Percentiles rank a stretch among this genome's conserved stretches.
These are phyloP conservation scores for Spizellomyces punctatus DNA, from an alignment of 192 early-diverging fungal species.

Conservation along the genomic window DNA sequence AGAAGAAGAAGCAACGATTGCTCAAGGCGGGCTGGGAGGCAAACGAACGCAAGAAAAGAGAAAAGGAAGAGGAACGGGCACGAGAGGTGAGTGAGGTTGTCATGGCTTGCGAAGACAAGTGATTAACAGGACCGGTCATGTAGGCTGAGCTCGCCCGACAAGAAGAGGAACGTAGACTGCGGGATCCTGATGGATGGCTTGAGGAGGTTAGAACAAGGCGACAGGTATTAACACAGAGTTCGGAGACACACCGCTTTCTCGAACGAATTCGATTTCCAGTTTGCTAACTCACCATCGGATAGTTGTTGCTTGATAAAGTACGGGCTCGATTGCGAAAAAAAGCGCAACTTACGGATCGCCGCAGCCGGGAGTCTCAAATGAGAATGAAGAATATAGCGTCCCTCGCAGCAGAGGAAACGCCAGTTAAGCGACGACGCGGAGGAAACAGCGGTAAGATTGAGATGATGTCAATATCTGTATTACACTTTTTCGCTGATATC, in stretches of 20 bases:
- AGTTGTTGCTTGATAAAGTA: conserved; percentile 68
- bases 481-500: background rate
- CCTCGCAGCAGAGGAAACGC: conserved; percentile 65
- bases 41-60: conserved; percentile 68
- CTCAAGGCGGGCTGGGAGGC: conserved; percentile 79
- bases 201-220: conserved; percentile 66
- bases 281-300: background rate
- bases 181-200: conserved; percentile 75
- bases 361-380: conserved; percentile 81
- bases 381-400: conserved; percentile 87
- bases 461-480: background rate
- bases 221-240: conserved; percentile 30
- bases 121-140: background rate
- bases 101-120: background rate
- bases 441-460: conserved; percentile 42
- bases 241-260: background rate
- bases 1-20: conserved; percentile 83
- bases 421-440: conserved; percentile 57
- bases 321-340: conserved; percentile 67
- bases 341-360: conserved; percentile 81
- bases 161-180: conserved; percentile 73
- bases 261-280: background rate
- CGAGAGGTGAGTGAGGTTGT: conserved; percentile 49
- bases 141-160: conserved; percentile 63
- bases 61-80: conserved; percentile 72